Base-by-base conservation (phyloP, 164 flowering plant genomes). In the Cinnamomum micranthum region DNA sequence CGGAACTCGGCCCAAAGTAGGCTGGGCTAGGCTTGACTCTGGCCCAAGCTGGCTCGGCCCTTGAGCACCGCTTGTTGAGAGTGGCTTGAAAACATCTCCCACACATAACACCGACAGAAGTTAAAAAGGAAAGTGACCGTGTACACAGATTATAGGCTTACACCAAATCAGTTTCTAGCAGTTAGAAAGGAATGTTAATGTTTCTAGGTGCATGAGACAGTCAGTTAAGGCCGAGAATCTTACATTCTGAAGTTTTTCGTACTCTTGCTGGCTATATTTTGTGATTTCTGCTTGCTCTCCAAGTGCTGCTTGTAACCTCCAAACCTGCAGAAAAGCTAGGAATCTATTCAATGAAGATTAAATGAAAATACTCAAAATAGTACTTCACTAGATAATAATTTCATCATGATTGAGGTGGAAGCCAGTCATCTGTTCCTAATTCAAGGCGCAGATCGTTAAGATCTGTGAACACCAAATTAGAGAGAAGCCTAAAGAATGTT, bases 241-340 rank as follows among this genome's bases (percentile, higher is more conserved):
- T 91, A 95, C 99, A 88, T 87, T 87, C 82, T 91, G 93, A 81
- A 93, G 91, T 75, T 93, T 88, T 80, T 92, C 97, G 74, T 82
- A 95, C 82, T 92, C 97, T 83, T 88, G 94, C 81, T 89, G 97
- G 82, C 93, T 91, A 79, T 80, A 86, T 82, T 95, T 95, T 59
- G 97, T 93, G 73, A 93, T 89, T 85, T 93, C 97, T 60, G 92
- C 82, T 79, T 95, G 97, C 82, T 90, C 96, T 63, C 94, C 95
- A 41, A 95, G 91, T 55, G 92, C 89, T 31, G 89, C 89, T 77
- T 88, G 92, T 64, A 90, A 86, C 81, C 89, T 88, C 91, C 94
- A 90, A 58, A 90, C 89, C 92, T 86, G 80, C 58, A 22, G 65
- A 15, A 31, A 17, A n/a, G 50, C 69, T 58, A 73, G 33, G 47